Base-by-base conservation (phyloP, 2,329 filamentous ascomycete genomes). In the Biscogniauxia sp. region DNA sequence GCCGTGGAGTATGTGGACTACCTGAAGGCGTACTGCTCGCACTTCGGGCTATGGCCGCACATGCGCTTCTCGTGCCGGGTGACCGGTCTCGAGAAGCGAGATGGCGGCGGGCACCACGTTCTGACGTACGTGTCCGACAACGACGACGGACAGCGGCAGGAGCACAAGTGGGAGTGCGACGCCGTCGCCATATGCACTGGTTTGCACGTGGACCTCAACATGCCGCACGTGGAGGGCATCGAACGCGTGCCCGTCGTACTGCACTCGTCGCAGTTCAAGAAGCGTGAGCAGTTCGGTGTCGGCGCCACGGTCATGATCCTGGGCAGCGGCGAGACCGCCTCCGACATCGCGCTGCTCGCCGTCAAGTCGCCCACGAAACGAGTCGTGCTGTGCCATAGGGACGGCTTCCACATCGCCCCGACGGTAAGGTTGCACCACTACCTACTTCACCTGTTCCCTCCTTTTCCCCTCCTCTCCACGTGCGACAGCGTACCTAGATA, bases 121-220 rank as follows among this genome's bases (percentile, higher is more conserved):
- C 52, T 70, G 26, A 63, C 60, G 8, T 69, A 69, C 37, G 15
- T 57, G 5, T 17, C 53, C 5, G 20, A 56, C 20, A 64, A 32
- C 28, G 9, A 32, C 3, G 7, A 32, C 11, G 11, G 11, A 32
- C 7, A 32, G 28, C 7, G 9, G 28, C 28, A 56, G 50, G 28
- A 56, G 11, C 20, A 68, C 17, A 53, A 26, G n/a, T 77, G 75
- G 74, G 56, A 68, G 2, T 82, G 78, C 54, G 79, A 82, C 66
- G 79, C 78, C 3, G 71, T 82, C 8, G 79, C 78, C 15, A 61
- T 82, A 1, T 82, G 79, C 65, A 77, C 77, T 0, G 80, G 79
- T 0, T 68, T 81, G 20, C 76, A 82, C 56, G 76, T 77, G n/a
- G 67, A 69, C 9, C 79, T 79, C 3, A 69, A 70, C 20, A 74